Evolutionary conservation across 192 early-diverging fungal species (phyloP), one percentile per base, ranked within the genome.

Genomic region (Podila epigama): DNA sequence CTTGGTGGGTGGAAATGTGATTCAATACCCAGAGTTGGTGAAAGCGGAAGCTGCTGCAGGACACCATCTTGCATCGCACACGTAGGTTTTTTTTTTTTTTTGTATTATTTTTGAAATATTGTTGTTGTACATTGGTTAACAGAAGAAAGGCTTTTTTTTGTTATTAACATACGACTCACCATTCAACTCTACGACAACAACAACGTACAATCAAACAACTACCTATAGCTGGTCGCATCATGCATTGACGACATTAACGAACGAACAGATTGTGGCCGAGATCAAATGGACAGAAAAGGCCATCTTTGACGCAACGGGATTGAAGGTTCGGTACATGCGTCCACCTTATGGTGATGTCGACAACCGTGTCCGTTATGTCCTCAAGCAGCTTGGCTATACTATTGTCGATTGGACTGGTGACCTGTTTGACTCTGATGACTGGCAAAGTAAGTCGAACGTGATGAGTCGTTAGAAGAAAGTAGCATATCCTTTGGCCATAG

Each of bases 301-400:
- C 3, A 79, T 79, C 35, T 31, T 63, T 36, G 75, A 79, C 11
- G 62, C 63, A 9, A 66, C 70, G 20, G 70, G 70, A 3, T 65
- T 60, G 18, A 35, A 57, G 22, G 70, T 72, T 51, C 40, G 62
- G 11, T 72, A 72, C 40, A 71, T 71, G 81, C 84, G 91, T n/a
- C 89, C 89, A 20, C 89, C 91, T 20, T 89, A 89, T 52, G 91
- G 91, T 13, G 91, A 93, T 62, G 73, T 90, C 35, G 91, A 93
- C 63, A 88, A 93, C 69, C 88, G 90, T 58, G 85, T 93, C 29
- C 84, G 92, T 22, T 79, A 66, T 64, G 89, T 94, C 33, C 79
- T 83, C 13, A 42, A 61, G 10, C 85, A 91, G 51, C 63, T 94
- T 65, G 91, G 69, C 7, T 79, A 79, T 37, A 70, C 51, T 4